Evolutionary conservation across 768 basidiomycete genomes (phyloP).

Genomic region (Russula foetens): DNA sequence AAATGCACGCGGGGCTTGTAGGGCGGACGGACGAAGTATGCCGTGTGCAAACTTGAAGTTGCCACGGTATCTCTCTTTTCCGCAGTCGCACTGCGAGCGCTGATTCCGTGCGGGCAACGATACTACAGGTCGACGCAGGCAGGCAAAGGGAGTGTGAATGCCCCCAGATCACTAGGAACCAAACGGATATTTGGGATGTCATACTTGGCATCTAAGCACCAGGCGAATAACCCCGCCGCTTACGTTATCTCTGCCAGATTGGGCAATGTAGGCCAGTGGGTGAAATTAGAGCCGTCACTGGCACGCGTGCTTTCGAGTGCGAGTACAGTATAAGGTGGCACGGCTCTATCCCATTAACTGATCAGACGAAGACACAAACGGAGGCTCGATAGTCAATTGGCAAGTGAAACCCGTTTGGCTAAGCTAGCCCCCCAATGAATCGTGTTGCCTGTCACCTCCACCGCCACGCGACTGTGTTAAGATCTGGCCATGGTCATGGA

Average conservation of each 20-base stretch:
- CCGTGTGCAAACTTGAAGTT: neutral
- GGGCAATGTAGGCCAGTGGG: neutral
- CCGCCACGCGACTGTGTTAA: neutral
- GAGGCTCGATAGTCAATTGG: neutral
- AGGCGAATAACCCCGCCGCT: too few relatives aligned
- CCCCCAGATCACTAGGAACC: too few relatives aligned
- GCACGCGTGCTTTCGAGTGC: too few relatives aligned
- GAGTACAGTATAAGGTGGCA: neutral
- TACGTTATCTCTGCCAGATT: too few relatives aligned
- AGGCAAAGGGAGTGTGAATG: too few relatives aligned
- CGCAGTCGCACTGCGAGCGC: neutral
- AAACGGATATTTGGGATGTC: too few relatives aligned
- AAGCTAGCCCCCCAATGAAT: neutral
- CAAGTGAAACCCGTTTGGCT: neutral
- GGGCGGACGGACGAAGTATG: neutral
- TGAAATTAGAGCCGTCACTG: neutral
- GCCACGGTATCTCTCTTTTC: too few relatives aligned
- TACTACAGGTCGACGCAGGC: neutral
- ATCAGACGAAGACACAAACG: neutral
- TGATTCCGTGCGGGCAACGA: neutral
- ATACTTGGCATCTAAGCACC: too few relatives aligned
- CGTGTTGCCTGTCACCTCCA: neutral
- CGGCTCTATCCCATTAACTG: neutral
- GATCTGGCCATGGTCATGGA: too few relatives aligned
- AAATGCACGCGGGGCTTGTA: neutral